Percentiles rank a stretch among this genome's conserved stretches.
Conservation (phyloP, 352 stramenopile species). For the Phytophthora agathidicida region DNA sequence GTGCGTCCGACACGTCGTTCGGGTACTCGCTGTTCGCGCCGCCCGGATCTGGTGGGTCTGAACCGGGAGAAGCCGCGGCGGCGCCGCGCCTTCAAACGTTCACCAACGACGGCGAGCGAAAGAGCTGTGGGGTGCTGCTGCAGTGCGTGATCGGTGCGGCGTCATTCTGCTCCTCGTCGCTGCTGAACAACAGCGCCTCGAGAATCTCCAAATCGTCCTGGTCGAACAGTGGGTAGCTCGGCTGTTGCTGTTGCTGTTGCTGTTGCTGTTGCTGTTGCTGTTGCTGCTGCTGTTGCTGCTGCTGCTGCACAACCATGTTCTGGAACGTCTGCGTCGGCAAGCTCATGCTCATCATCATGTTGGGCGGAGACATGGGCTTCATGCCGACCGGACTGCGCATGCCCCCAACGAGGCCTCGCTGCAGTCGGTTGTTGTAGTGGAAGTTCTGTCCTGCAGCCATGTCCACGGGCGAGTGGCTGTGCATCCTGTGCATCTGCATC, state of each 20-base stretch:
- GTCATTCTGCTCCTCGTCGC: conserved; percentile 50
- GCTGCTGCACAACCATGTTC: neutral
- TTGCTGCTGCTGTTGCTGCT: conserved; percentile 1
- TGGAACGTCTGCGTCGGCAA: conserved; percentile 24
- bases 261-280: conserved; percentile 5
- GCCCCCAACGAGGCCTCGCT: conserved; percentile 8
- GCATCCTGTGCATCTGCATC: conserved; percentile 23
- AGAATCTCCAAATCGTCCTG: conserved; percentile 57
- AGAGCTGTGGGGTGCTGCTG: conserved; percentile 23
- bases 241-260: conserved; percentile 1
- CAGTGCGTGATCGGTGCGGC: conserved; percentile 22
- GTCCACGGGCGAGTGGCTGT: conserved; percentile 17
- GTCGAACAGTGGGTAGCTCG: conserved; percentile 44
- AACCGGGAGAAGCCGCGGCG: conserved; percentile 25
- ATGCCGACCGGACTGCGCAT: conserved; percentile 12
- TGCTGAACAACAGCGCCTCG: conserved; percentile 59
- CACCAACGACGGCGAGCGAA: conserved; percentile 37
- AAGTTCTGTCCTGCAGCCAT: conserved; percentile 45
- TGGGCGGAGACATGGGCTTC: conserved; percentile 31
- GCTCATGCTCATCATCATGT: conserved; percentile 31
- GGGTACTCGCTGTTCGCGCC: conserved; percentile 30
- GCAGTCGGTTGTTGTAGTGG: conserved; percentile 19
- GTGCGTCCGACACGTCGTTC: conserved; percentile 28
- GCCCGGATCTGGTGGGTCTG: conserved; percentile 29
- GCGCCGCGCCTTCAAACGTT: conserved; percentile 44